Evolutionary conservation across 78 protist genomes (phyloP).

Genomic region (Tieghemostelium lacteum): DNA sequence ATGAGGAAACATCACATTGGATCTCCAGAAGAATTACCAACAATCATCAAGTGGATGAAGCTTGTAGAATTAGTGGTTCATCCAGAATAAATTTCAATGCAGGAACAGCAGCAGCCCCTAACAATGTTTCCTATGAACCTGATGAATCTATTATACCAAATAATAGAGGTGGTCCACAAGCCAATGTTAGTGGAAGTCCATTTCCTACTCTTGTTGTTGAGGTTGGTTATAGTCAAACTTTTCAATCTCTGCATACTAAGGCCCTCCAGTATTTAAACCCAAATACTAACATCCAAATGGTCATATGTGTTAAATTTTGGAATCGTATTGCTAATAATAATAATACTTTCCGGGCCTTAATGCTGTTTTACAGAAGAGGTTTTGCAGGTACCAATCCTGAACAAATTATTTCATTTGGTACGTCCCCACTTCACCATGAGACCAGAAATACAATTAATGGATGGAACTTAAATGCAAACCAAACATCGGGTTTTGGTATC

Average conservation of each 20-base stretch:
- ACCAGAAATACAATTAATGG: neutral
- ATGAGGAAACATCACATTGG: no score
- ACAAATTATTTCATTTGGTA: neutral
- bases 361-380: neutral
- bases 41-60: no score
- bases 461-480: neutral
- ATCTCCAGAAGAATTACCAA: no score
- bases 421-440: neutral
- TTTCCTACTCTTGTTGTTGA: constrained; percentile 27
- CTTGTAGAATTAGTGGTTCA: no score
- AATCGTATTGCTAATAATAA: neutral
- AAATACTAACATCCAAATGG: neutral
- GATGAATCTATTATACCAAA: no score
- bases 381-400: neutral
- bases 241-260: neutral
- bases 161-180: neutral
- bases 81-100: no score
- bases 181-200: neutral
- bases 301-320: neutral
- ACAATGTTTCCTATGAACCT: no score
- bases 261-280: neutral
- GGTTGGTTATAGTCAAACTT: neutral
- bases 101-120: no score
- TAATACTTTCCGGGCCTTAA: neutral
- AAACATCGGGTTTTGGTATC: no score